Base-by-base conservation (phyloP, 2,329 filamentous ascomycete genomes). In the Zasmidium citrigriseum region DNA sequence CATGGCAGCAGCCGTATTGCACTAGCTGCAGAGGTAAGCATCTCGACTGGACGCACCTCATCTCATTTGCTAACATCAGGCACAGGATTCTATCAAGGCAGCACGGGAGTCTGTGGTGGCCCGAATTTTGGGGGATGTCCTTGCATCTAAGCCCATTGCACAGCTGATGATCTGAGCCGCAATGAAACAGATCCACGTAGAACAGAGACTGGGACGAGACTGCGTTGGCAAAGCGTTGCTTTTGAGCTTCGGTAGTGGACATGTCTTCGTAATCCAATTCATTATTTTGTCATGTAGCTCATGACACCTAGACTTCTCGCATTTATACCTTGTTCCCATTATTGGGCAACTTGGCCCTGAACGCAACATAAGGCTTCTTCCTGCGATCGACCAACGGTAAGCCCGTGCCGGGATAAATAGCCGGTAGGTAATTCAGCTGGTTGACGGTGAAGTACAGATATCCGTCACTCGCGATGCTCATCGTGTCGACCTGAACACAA, bases 401-500 rank as follows among this genome's bases (percentile, higher is more conserved):
- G 1, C 62, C 62, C 34, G 60, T 56, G 1, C 62, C 60, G 7
- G 59, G 57, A 52, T 64, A 62, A 18, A 62, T 62, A n/a, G 57
- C 62, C 12, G 60, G 60, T 29, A 62, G 27, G 29, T 62, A 62
- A 25, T 62, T 62, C 27, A 64, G 38, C 51, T 64, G 62, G 46
- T 64, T 64, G 4, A 58, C 57, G 7, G 59, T 82, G 58, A 81
- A 82, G 63, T 82, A 82, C 1, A 82, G 63, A 60, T 81, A 79
- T 0, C 79, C 78, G 61, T 81, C 77, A 1, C 54, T 54, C 2
- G 54, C 58, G 24, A 62, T 58, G 38, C 38, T 57, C 59, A 62
- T 61, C 1, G 80, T 82, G 68, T 83, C 80, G 0, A 55, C 53
- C 53, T 55, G 18, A 9, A 24, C 18, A 2, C 9, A 25, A 11